Evolutionary conservation across 1,139 yeast genomes (phyloP).

Genomic region (Pichia terricola): DNA sequence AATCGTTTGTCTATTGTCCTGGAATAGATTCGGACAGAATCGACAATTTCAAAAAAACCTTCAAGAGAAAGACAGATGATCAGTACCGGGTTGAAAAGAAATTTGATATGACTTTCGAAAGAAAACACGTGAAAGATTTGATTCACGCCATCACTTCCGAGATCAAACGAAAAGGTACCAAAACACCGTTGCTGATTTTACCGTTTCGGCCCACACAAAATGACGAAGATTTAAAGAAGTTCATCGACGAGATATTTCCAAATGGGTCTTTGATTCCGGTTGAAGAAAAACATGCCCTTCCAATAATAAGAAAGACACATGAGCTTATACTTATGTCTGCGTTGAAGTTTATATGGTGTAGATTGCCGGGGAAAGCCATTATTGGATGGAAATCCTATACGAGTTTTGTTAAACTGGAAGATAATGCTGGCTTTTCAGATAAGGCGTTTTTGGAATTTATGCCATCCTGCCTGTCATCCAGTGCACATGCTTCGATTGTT

Average conservation of each 20-base stretch:
- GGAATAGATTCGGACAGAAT: constrained; percentile 14
- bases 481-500: constrained; percentile 83
- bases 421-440: constrained; percentile 54
- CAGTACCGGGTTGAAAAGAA: constrained; percentile 12
- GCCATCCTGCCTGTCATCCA: constrained; percentile 76
- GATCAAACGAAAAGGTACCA: constrained; percentile 46
- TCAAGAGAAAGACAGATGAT: constrained; percentile 21
- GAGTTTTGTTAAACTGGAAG: constrained; percentile 58
- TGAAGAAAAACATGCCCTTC: constrained; percentile 28
- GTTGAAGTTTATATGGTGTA: constrained; percentile 76
- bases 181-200: constrained; percentile 53
- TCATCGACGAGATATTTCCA: constrained; percentile 42
- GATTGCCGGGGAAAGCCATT: constrained; percentile 70
- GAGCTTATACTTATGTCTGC: constrained; percentile 64
- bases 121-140: constrained; percentile 55
- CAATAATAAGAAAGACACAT: constrained; percentile 39
- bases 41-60: constrained; percentile 16
- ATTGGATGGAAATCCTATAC: constrained; percentile 82
- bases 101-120: constrained; percentile 38
- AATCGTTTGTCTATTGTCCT: constrained; percentile 23
- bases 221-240: constrained; percentile 46
- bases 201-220: constrained; percentile 58
- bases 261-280: constrained; percentile 33
- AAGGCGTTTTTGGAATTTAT: constrained; percentile 68
- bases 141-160: constrained; percentile 60